Base-by-base conservation (phyloP, 495 filamentous ascomycete species). In the Aspergillus baeticus region DNA sequence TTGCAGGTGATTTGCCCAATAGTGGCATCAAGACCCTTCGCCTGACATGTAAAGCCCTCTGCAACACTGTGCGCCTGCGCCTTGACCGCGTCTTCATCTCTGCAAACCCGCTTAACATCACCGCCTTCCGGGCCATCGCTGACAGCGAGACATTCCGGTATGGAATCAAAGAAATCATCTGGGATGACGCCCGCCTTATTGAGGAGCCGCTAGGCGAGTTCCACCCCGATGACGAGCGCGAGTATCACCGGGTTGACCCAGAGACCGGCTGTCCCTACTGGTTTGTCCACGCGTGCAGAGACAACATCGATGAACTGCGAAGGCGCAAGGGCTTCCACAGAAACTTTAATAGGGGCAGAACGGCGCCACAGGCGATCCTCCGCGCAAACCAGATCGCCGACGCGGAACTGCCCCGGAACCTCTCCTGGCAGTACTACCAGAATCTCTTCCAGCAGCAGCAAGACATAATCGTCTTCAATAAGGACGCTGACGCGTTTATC, bases 131-230 rank as follows among this genome's bases (percentile, higher is more conserved):
- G 23, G 51, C 62, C n/a, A 61, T 69, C 35, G 68, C 65, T 8
- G 45, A 63, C 36, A 61, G 68, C 37, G 54, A 60, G 29, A 44
- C 22, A 1, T 61, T 64, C 37, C 52, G 60, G 6, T 33, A 59
- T 18, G 2, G 48, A 22, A 50, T 70, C 7, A 56, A 47, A 31
- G 60, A 70, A 20, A 65, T 68, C 29, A 49, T 70, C 29, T 70
- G 63, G 67, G 67, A 70, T 38, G 66, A 70, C 45, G 63, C 57
- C 6, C 58, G 48, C 13, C 49, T 59, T 18, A n/a, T 51, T n/a
- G 31, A 50, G 14, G 22, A 31, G 10, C 18, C 46, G 31, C 13
- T 23, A n/a, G 14, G 6, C 6, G 42, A 33, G 13, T 26, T 23
- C 29, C n/a, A 29, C 34, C 34, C 14, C 13, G 5, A n/a, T 15